Conservation (phyloP, 2,329 filamentous ascomycete species). For the Rugonectria rugulosa region DNA sequence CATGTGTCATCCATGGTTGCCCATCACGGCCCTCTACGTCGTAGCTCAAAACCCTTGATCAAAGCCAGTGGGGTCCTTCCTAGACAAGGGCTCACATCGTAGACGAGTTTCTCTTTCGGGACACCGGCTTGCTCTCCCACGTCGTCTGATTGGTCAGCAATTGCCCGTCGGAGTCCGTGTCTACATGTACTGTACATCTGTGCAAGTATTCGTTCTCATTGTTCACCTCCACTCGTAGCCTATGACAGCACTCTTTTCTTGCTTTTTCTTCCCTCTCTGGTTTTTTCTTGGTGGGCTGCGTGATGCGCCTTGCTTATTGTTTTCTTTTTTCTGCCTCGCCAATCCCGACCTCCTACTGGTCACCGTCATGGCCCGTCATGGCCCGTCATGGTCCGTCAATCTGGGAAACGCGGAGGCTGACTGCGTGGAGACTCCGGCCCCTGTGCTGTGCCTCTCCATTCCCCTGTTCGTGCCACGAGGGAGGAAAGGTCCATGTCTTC, state of each 20-base stretch:
- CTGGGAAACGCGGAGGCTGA: too few relatives aligned
- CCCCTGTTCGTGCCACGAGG: too few relatives aligned
- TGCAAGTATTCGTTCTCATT: too few relatives aligned
- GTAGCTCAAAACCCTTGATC: too few relatives aligned
- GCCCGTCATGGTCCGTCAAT: too few relatives aligned
- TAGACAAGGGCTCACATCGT: constrained; percentile 31
- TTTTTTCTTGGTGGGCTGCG: too few relatives aligned
- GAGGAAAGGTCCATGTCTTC: too few relatives aligned
- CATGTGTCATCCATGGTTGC: too few relatives aligned
- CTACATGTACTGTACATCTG: background rate
- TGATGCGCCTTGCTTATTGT: background rate
- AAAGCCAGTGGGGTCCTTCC: constrained; percentile 25
- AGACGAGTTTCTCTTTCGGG: constrained; percentile 40
- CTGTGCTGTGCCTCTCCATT: too few relatives aligned
- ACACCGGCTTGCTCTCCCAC: constrained; percentile 20
- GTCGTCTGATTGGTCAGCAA: constrained; percentile 26
- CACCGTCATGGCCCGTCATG: too few relatives aligned
- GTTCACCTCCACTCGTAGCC: background rate
- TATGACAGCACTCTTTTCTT: background rate
- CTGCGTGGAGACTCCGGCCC: too few relatives aligned
- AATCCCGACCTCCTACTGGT: too few relatives aligned
- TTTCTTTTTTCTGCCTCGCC: background rate
- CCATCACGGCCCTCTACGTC: background rate
- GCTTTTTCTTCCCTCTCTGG: background rate
- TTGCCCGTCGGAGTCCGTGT: constrained; percentile 5